phyloP scores from a whole-genome alignment of 2,329 filamentous ascomycete species.

The Epichloe glyceriae region DNA sequence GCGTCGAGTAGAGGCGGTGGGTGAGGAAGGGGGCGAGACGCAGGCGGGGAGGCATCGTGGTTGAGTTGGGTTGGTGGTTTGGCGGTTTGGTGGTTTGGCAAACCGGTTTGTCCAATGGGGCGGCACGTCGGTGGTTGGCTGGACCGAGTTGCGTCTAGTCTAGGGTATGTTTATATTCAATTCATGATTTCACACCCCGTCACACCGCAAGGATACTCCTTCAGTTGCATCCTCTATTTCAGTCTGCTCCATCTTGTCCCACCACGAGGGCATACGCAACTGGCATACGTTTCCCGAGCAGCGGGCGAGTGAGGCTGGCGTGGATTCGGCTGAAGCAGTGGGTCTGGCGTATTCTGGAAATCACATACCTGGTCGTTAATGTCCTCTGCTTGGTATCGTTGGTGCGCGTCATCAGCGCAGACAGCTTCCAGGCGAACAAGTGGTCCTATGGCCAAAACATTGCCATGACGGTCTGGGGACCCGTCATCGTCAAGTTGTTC shows the following conservation, averaged over 20 bases:
- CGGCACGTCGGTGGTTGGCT: too few relatives aligned
- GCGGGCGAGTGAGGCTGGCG: conserved; percentile 14
- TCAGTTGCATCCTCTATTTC: too few relatives aligned
- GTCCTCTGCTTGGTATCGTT: conserved; percentile 26
- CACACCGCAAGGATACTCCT: too few relatives aligned
- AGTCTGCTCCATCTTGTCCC: too few relatives aligned
- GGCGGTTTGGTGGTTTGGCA: too few relatives aligned
- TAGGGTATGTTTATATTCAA: too few relatives aligned
- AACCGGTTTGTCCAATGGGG: too few relatives aligned
- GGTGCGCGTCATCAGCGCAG: conserved; percentile 20
- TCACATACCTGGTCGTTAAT: conserved; percentile 24
- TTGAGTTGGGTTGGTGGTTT: not conserved
- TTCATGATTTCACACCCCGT: too few relatives aligned
- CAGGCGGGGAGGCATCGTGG: conserved; percentile 21
- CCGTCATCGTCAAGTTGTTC: conserved; percentile 27
- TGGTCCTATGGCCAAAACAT: conserved; percentile 28
- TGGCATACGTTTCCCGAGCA: conserved; percentile 25
- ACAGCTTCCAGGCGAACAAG: conserved; percentile 22
- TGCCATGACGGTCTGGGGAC: conserved; percentile 26
- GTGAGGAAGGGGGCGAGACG: conserved; percentile 7
- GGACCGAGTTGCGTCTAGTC: too few relatives aligned
- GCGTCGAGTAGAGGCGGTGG: conserved; percentile 25
- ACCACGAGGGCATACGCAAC: conserved; percentile 26
- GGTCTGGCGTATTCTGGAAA: conserved; percentile 23
- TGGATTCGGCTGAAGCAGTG: conserved; percentile 18